Base-by-base conservation (phyloP, 257 asterid species). In the Rauvolfia tetraphylla region DNA sequence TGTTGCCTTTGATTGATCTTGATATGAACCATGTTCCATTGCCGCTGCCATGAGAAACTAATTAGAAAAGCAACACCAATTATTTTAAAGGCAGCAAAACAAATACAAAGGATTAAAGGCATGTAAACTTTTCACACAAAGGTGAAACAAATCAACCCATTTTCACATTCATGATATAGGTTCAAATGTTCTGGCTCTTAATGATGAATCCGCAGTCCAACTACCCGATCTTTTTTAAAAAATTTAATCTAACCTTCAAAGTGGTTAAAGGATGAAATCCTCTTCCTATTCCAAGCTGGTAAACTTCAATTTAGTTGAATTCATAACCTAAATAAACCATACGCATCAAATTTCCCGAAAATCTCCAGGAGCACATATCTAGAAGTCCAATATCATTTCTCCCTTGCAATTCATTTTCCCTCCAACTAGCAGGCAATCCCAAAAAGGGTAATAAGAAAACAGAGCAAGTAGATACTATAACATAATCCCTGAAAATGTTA, bases 1-100 rank as follows among this genome's bases (percentile, higher is more conserved):
- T 0, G 98, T 94, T 1, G 92, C 89, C 68, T 89, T 90, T 27
- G 96, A 83, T 65, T 69, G 89, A 87, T 90, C 97, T 62, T 89
- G 80, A 66, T 79, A 66, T 0, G 93, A 83, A 6, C 94, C 96
- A 31, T 81, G 94, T 80, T 93, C 97, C 96, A 90, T 93, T 72
- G 80, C 72, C 56, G 36, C 89, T 88, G 83, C 42, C 49, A 67
- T 9, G 12, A 67, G 51, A 67, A 22, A 38, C 49, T 20, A 18
- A 49, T 20, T 36, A 38, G 8, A 18, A 38, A 20, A 8, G 46
- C 46, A 34, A 65, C 48, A 18, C 10, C 27, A 65, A 34, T n/a
- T 7, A 65, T 4, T 65, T 17, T 18, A 36, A 48, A 34, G 57
- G 57, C 23, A 51, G 27, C n/a, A 65, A 18, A 34, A 7, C 11